Conservation (phyloP, 1,139 yeast genomes). For the Hansenula sp. region DNA sequence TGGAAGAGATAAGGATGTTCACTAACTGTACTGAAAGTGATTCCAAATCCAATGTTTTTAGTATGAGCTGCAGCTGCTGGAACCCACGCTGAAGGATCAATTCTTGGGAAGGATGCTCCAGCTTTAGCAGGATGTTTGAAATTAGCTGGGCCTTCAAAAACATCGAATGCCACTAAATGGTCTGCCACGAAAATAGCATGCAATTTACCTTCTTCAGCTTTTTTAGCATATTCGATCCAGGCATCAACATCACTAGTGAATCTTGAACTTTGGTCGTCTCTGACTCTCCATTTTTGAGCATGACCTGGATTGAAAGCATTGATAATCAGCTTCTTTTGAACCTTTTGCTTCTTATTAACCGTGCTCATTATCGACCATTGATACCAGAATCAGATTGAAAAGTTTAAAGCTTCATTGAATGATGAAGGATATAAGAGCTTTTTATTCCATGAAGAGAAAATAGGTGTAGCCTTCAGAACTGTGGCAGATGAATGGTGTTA, state of each 20-base stretch:
- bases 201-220: conserved; percentile 39
- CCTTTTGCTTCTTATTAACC: background rate
- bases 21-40: conserved; percentile 36
- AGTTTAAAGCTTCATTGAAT: too few species aligned
- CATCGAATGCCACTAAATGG: conserved; percentile 39
- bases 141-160: conserved; percentile 36
- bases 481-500: background rate
- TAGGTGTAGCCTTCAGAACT: background rate
- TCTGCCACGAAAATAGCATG: conserved; percentile 41
- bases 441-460: too few species aligned
- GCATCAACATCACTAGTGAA: conserved; percentile 1
- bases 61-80: conserved; percentile 38
- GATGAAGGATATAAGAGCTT: too few species aligned
- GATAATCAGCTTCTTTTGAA: background rate
- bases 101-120: conserved; percentile 37
- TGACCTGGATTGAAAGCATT: conserved; percentile 1
- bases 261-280: conserved; percentile 28
- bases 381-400: too few species aligned
- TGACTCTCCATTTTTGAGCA: conserved; percentile 21
- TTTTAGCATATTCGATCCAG: conserved; percentile 39
- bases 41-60: conserved; percentile 32
- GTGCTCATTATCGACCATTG: background rate
- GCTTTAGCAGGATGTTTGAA: conserved; percentile 32
- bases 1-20: conserved; percentile 38
- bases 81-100: conserved; percentile 35